Base-by-base conservation (phyloP, 2,329 filamentous ascomycete species). In the Fusarium chuoi region DNA sequence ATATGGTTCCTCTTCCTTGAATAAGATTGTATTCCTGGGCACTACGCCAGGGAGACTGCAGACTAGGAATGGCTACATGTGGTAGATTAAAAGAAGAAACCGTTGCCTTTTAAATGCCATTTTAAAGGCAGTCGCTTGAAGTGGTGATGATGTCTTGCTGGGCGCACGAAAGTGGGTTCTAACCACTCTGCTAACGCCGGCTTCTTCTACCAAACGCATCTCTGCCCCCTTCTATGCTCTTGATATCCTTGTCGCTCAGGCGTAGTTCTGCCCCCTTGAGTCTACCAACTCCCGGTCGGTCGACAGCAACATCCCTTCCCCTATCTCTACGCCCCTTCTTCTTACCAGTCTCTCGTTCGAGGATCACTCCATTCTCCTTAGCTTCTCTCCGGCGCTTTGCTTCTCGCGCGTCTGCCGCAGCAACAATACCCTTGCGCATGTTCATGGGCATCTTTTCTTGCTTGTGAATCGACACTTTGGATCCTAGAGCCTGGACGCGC, bases 381-480 rank as follows among this genome's bases (percentile, higher is more conserved):
- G 96, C 96, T 81, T 98, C 94, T 45, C 86, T 87, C 42, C 96
- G 87, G 58, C 96, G 85, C 84, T 89, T 93, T 18, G 88, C 84
- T 81, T 98, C 95, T 67, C 89, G 90, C 35, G 86, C 83, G 4
- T 81, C 85, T 28, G 89, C 89, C 59, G 95, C 94, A 3, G 89
- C 88, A 22, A 85, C 85, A 68, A 98, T 98, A n/a, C 96, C 95
- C 83, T 93, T 94, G 67, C 95, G 89, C 79, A 96, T 92, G 46
- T 90, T 85, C 88, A 97, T 93, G 24, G 96, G 96, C 94, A 98
- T 98, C 77, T 92, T 95, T 66, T 92, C 89, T 83, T 97, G 95
- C 64, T 87, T 87, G 75, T 92, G 91, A 52, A 97, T 88, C 26
- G 93, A 94, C 12, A 84, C 82, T 78, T 93, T 95, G n/a, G 92